These are phyloP conservation scores for Ogataea thermomethanolica DNA, from an alignment of 805 yeast genomes.

Conservation along the genomic window DNA sequence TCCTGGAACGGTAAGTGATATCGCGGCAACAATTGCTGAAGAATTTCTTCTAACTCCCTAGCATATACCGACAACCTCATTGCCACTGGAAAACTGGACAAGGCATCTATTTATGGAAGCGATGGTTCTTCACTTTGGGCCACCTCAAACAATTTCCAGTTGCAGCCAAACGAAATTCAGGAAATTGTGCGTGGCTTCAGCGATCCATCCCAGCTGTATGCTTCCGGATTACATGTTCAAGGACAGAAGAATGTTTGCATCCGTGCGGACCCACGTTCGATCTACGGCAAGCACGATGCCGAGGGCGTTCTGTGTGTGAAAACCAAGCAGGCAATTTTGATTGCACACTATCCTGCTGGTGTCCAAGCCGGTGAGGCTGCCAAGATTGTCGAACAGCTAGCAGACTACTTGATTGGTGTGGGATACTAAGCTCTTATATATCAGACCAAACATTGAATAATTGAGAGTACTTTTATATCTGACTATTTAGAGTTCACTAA, in stretches of 20 bases:
- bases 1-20: constrained; percentile 35
- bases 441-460: neutral
- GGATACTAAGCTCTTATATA: constrained; percentile 52
- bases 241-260: constrained; percentile 85
- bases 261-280: constrained; percentile 87
- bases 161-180: constrained; percentile 66
- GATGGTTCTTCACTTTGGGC: constrained; percentile 98
- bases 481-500: too few relatives aligned
- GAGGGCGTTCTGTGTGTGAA: constrained; percentile 89
- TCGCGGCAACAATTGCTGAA: neutral
- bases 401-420: constrained; percentile 87
- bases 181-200: constrained; percentile 77
- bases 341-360: constrained; percentile 93
- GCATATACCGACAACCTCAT: constrained; percentile 94
- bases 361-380: constrained; percentile 95
- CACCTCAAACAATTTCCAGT: constrained; percentile 59
- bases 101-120: constrained; percentile 88
- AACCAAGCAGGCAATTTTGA: constrained; percentile 86
- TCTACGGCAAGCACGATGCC: constrained; percentile 88
- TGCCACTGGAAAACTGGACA: constrained; percentile 84
- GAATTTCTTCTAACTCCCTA: constrained; percentile 27
- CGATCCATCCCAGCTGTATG: constrained; percentile 74
- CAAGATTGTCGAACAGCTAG: constrained; percentile 89
- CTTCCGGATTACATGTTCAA: constrained; percentile 80
- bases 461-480: too few relatives aligned